phyloP scores from a whole-genome alignment of 1,284 basidiomycete species.

The Albatrellus sp. region DNA sequence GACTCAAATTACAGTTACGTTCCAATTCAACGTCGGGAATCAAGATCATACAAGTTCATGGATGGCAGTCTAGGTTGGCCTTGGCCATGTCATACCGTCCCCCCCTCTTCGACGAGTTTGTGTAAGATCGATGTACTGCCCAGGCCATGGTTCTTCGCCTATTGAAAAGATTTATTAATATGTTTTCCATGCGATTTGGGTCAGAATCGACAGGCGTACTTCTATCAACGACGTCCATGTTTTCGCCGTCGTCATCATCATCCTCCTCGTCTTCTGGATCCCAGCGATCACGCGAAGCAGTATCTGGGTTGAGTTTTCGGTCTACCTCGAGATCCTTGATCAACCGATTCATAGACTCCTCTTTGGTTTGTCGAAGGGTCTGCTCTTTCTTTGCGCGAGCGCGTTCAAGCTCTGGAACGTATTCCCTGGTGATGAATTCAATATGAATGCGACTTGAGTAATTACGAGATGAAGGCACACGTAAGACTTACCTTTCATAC shows the following conservation, averaged over 20 bases:
- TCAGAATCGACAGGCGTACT: constrained; percentile 25
- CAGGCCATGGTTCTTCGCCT: constrained; percentile 59
- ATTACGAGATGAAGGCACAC: constrained; percentile 2
- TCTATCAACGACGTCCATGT: constrained; percentile 52
- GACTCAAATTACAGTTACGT: no score
- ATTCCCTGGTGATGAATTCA: constrained; percentile 46
- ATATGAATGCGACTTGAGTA: neutral
- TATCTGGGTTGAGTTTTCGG: constrained; percentile 41
- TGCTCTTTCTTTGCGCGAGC: constrained; percentile 50
- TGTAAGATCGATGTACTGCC: constrained; percentile 59
- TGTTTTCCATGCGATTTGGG: neutral
- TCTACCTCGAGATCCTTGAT: constrained; percentile 82
- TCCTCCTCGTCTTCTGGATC: constrained; percentile 38
- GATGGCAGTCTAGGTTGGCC: constrained; percentile 23
- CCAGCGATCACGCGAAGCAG: constrained; percentile 43
- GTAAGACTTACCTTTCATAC: constrained; percentile 60
- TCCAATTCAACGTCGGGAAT: no score
- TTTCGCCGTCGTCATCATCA: constrained; percentile 45
- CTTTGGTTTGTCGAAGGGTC: constrained; percentile 55
- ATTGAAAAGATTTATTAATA: neutral
- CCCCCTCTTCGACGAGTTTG: constrained; percentile 35
- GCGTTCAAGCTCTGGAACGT: constrained; percentile 81
- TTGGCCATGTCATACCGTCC: constrained; percentile 51
- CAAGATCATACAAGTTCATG: no score
- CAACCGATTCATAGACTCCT: constrained; percentile 71